These are phyloP conservation scores for Castanea mollissima DNA, from an alignment of 306 rosid species.

Conservation along the genomic window DNA sequence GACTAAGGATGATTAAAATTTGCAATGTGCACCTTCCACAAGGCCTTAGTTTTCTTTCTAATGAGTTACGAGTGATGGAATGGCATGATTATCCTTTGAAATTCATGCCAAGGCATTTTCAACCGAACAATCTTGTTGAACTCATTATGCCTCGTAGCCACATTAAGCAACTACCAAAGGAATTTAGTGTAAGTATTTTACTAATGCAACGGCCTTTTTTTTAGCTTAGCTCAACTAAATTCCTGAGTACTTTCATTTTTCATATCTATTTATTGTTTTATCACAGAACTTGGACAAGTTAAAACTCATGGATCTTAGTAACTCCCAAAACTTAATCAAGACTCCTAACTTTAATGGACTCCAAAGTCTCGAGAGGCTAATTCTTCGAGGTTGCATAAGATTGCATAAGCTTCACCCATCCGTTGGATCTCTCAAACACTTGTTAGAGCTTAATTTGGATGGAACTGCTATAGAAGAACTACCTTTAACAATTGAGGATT, in stretches of 20 bases:
- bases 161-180: slow-evolving; percentile 3
- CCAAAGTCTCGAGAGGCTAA: slow-evolving; percentile 20
- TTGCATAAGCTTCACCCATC: slow-evolving; percentile 22
- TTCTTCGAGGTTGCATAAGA: slow-evolving; percentile 17
- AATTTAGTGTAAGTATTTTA: slow-evolving; percentile 3
- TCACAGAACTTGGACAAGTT: slow-evolving; percentile 11
- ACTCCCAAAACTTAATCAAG: slow-evolving; percentile 10
- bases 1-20: no score
- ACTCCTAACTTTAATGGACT: slow-evolving; percentile 10
- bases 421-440: background rate
- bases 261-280: background rate
- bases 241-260: background rate
- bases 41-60: no score
- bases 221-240: no score
- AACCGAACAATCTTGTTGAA: slow-evolving; percentile 15
- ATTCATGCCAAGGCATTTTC: slow-evolving; percentile 12
- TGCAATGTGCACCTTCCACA: no score
- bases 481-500: background rate
- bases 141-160: background rate
- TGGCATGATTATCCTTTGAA: no score
- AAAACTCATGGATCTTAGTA: slow-evolving; percentile 25
- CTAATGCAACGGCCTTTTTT: background rate
- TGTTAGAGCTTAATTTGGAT: slow-evolving; percentile 4
- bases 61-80: no score
- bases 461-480: background rate